phyloP scores from a whole-genome alignment of 2,329 filamentous ascomycete genomes.

The Ambrosiella cleistominuta region DNA sequence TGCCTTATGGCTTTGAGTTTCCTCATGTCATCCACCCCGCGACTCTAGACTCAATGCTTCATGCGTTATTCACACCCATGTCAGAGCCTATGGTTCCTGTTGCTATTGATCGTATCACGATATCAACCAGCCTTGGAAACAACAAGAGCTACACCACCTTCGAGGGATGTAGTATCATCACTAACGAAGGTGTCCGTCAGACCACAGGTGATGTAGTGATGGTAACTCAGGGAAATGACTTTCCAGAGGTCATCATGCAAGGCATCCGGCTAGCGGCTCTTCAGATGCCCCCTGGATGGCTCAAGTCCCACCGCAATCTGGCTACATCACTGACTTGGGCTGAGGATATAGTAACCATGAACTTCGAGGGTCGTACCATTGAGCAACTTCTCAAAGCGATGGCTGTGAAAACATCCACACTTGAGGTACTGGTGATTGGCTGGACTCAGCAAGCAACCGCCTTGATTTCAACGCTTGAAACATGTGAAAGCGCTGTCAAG shows the following conservation, averaged over 20 bases:
- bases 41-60: constrained; percentile 39
- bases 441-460: background rate
- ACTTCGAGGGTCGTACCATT: constrained; percentile 12
- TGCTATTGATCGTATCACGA: constrained; percentile 27
- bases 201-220: constrained; percentile 28
- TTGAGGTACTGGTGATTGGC: constrained; percentile 25
- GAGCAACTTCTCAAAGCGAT: constrained; percentile 19
- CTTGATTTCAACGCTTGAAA: background rate
- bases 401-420: constrained; percentile 23
- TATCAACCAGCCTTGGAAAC: constrained; percentile 24
- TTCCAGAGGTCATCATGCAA: constrained; percentile 26
- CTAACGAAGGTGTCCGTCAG: constrained; percentile 21
- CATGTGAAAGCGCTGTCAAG: background rate
- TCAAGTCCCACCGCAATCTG: constrained; percentile 32
- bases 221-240: constrained; percentile 14
- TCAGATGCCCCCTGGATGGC: constrained; percentile 20
- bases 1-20: constrained; percentile 37
- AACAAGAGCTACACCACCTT: constrained; percentile 21
- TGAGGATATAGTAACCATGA: constrained; percentile 20
- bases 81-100: constrained; percentile 31
- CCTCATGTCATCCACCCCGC: constrained; percentile 39
- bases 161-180: constrained; percentile 25
- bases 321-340: constrained; percentile 33
- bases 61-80: constrained; percentile 30
- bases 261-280: constrained; percentile 24